Base-by-base conservation (phyloP, 306 rosid genomes). In the Albizia julibrissin region DNA sequence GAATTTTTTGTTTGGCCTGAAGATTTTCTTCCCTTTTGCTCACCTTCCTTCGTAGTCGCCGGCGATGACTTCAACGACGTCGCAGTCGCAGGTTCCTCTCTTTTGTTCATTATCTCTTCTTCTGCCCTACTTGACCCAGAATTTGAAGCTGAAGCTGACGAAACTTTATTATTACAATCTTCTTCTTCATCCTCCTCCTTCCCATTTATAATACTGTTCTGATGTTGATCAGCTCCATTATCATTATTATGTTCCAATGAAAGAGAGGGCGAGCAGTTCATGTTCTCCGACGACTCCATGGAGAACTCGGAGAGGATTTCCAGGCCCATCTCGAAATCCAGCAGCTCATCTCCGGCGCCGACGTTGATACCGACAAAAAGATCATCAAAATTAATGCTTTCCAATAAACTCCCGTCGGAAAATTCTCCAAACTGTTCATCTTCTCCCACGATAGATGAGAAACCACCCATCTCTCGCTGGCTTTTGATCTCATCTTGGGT, bases 311-410 rank as follows among this genome's bases (percentile, higher is more conserved):
- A 86, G 31, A 90, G 89, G 73, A 91, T 85, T 26, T 90, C 97
- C 0, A 85, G 67, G 65, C 87, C 92, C 92, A 90, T 92, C 79
- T 95, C 97, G 89, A 95, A 89, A 83, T 92, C 99, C 3, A 94
- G 98, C 86, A 92, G 74, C 65, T 88, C 87, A 24, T 93, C 95
- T 24, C 83, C 90, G 85, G 3, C 61, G 4, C 9, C 89, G 65
- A 73, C 64, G 52, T 90, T 82, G 91, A 92, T 85, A 13, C 91
- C 91, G 12, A 80, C 81, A 58, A 93, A 95, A 73, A 95, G 85
- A 64, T 92, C 92, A 15, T 95, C 99, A 43, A 91, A 95, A 69
- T 95, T 84, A 84, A 93, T 87, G 82, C 89, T 91, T 44, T 93
- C 97, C 81, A 93, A 85, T 34, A 93, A 81, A 46, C 71, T 89